Evolutionary conservation across 495 filamentous ascomycete genomes (phyloP).

Genomic region (Lepraria neglecta): DNA sequence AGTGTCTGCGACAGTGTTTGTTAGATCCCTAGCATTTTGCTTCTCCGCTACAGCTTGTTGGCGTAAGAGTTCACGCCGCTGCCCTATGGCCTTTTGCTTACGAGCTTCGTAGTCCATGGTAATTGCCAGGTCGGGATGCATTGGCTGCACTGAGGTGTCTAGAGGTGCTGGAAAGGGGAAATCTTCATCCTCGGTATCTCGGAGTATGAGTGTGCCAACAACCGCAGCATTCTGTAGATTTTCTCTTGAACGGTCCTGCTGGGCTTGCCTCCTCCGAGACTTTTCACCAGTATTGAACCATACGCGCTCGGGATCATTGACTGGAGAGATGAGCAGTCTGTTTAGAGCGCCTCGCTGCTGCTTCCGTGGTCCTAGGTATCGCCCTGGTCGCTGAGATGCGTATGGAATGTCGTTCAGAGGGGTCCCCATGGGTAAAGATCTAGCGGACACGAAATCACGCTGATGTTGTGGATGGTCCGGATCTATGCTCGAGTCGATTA

Average conservation of each 20-base stretch:
- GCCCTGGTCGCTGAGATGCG: slow-evolving; percentile 18
- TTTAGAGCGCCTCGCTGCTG: slow-evolving; percentile 25
- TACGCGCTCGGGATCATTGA: slow-evolving; percentile 24
- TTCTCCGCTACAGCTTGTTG: slow-evolving; percentile 17
- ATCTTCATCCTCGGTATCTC: slow-evolving; percentile 16
- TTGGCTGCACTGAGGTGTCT: neutral
- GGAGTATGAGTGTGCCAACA: slow-evolving; percentile 5
- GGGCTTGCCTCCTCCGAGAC: neutral
- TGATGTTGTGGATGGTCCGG: neutral
- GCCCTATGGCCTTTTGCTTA: slow-evolving; percentile 30
- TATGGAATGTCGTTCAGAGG: slow-evolving; percentile 28
- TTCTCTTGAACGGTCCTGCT: neutral
- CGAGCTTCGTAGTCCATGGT: slow-evolving; percentile 36
- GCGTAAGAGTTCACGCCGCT: slow-evolving; percentile 25
- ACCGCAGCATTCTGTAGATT: neutral
- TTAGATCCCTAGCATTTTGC: neutral
- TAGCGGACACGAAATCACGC: slow-evolving; percentile 24
- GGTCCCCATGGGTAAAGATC: slow-evolving; percentile 24
- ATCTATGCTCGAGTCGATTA: slow-evolving; percentile 1
- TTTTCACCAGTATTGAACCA: slow-evolving; percentile 31
- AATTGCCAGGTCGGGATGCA: slow-evolving; percentile 29
- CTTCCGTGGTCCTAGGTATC: slow-evolving; percentile 13
- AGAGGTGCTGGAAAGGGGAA: neutral
- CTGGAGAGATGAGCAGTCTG: slow-evolving; percentile 36
- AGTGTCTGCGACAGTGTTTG: neutral